Evolutionary conservation across 2,329 filamentous ascomycete species (phyloP).

Genomic region (Pestalotiopsis sp.): DNA sequence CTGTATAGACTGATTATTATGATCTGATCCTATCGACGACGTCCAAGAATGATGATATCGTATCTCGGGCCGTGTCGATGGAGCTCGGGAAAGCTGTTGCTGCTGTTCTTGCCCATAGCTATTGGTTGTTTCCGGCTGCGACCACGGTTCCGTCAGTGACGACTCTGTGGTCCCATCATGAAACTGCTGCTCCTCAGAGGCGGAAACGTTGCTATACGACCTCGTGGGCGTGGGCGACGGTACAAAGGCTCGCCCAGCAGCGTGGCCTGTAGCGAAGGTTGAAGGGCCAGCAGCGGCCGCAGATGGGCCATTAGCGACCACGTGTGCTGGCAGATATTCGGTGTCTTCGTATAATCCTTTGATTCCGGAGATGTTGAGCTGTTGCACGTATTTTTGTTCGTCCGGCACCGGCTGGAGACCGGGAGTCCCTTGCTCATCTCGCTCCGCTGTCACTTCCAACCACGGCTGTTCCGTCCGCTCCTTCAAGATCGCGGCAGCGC

Average conservation of each 20-base stretch:
- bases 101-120: background rate
- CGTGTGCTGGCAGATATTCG: constrained; percentile 18
- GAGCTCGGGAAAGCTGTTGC: background rate
- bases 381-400: constrained; percentile 18
- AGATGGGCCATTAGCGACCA: constrained; percentile 17
- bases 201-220: background rate
- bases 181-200: background rate
- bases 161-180: background rate
- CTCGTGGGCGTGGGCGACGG: background rate
- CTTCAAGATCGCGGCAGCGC: constrained; percentile 9
- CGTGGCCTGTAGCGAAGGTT: background rate
- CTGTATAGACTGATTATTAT: background rate
- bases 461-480: constrained; percentile 17
- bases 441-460: constrained; percentile 19
- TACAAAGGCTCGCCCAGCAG: background rate
- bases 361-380: background rate
- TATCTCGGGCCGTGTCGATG: background rate
- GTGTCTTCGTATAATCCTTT: constrained; percentile 16
- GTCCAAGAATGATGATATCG: background rate
- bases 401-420: constrained; percentile 22
- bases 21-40: background rate
- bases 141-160: background rate
- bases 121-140: background rate
- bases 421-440: constrained; percentile 22
- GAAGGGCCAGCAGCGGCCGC: constrained; percentile 18